Evolutionary conservation across 192 early-diverging fungal genomes (phyloP).

Genomic region (Allomyces javanicus): DNA sequence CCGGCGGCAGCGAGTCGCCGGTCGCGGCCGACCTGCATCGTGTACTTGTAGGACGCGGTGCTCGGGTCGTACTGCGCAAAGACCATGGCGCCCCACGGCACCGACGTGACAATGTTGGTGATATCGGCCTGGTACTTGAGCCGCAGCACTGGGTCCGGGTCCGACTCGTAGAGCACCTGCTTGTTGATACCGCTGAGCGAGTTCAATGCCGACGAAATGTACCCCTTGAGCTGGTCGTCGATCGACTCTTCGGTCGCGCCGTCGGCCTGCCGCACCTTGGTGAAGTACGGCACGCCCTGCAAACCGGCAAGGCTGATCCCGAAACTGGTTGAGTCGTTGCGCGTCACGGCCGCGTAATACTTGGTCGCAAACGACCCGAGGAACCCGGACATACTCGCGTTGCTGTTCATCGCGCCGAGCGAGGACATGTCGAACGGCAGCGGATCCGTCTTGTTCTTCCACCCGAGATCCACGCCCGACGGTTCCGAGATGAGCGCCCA

Average conservation of each 20-base stretch:
- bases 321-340: neutral
- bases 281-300: constrained; percentile 23
- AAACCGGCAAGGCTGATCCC: constrained; percentile 7
- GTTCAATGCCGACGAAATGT: constrained; percentile 15
- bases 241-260: constrained; percentile 8
- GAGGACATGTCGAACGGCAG: constrained; percentile 7
- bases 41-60: constrained; percentile 6
- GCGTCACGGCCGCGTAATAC: constrained; percentile 18
- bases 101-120: neutral
- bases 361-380: constrained; percentile 14
- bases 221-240: constrained; percentile 20
- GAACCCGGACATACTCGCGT: constrained; percentile 5
- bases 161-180: constrained; percentile 8
- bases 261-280: constrained; percentile 1
- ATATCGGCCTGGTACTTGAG: neutral
- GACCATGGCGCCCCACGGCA: neutral
- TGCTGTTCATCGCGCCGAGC: constrained; percentile 4
- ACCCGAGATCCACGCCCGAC: constrained; percentile 17
- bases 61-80: constrained; percentile 7
- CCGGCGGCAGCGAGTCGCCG: constrained; percentile 23
- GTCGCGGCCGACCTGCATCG: constrained; percentile 23
- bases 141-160: constrained; percentile 1
- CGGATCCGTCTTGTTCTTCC: constrained; percentile 9
- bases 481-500: constrained; percentile 11
- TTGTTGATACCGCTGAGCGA: constrained; percentile 23